These are phyloP conservation scores for Pinus taeda DNA, from an alignment of 75 land plant genomes.

Conservation along the genomic window DNA sequence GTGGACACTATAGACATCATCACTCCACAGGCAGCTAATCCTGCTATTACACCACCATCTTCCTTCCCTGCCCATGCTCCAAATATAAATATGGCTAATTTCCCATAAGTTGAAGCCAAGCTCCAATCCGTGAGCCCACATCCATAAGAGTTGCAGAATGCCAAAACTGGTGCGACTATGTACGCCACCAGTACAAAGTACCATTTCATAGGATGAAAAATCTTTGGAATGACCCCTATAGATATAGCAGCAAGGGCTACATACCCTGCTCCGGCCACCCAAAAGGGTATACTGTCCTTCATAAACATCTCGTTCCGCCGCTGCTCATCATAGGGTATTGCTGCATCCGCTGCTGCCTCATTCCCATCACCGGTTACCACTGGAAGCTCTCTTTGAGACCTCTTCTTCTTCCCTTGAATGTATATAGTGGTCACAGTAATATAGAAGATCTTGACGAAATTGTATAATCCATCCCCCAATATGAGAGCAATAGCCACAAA, in stretches of 20 bases:
- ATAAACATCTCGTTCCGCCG: slow-evolving; percentile 31
- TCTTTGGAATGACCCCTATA: slow-evolving; percentile 26
- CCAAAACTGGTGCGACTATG: slow-evolving; percentile 49
- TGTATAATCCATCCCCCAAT: slow-evolving; percentile 28
- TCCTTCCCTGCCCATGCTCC: slow-evolving; percentile 53
- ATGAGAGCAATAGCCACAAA: slow-evolving; percentile 24
- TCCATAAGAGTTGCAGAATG: slow-evolving; percentile 66
- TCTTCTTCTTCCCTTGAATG: background rate
- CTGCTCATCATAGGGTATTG: slow-evolving; percentile 3
- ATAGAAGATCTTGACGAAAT: slow-evolving; percentile 16
- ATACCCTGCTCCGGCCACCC: slow-evolving; percentile 32
- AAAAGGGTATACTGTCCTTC: slow-evolving; percentile 34
- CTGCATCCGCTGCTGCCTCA: background rate
- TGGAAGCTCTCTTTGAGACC: background rate
- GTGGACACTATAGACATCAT: slow-evolving; percentile 65
- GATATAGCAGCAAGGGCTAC: slow-evolving; percentile 35
- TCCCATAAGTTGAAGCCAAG: slow-evolving; percentile 61
- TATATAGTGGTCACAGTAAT: slow-evolving; percentile 14
- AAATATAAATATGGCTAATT: slow-evolving; percentile 57
- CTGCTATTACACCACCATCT: slow-evolving; percentile 50
- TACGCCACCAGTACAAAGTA: slow-evolving; percentile 44
- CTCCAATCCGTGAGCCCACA: slow-evolving; percentile 69
- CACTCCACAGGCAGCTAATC: slow-evolving; percentile 61
- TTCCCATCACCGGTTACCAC: background rate
- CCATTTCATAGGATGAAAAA: slow-evolving; percentile 36